Evolutionary conservation across 495 filamentous ascomycete genomes (phyloP), one percentile per base, ranked within the genome.

Genomic region (Geopyxis carbonaria): DNA sequence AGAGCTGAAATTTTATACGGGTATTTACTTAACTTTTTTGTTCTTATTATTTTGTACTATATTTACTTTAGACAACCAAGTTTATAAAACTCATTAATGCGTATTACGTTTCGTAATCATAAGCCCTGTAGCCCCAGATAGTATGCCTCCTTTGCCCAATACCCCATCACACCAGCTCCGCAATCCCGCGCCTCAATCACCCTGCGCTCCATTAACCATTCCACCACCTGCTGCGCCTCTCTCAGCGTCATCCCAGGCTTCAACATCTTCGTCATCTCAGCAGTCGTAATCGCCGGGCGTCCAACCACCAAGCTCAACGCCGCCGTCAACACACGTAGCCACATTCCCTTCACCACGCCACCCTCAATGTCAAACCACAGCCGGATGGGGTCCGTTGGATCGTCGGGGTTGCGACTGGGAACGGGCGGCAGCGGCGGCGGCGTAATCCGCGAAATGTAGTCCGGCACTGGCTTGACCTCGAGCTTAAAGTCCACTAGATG

Each of bases 311-410:
- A 42, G 18, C 42, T 30, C 5, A 51, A 23, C 9, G 56, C 48
- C 10, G 53, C 43, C 8, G 44, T 56, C n/a, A 38, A 36, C 21
- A 51, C 47, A 14, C 55, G 50, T 3, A 51, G 42, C 52, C 52
- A 56, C 53, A 56, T 56, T 2, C 53, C 53, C 8, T 40, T 36
- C 22, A 56, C 45, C n/a, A 51, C 35, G 13, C 36, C 44, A 14
- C 45, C 22, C 10, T 51, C 48, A 23, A 56, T 49, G 40, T 55
- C 47, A 7, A 56, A 40, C 53, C 53, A 56, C 15, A 56, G 35
- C 5, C 47, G 49, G 23, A 56, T 50, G 15, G 52, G 52, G 18
- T 51, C 48, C n/a, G 34, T 41, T 9, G 40, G 42, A 21, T 38
- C 44, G 9, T 31, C 39, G 13, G 47, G 38, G 22, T 40, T 48